Conservation (phyloP, 1,139 yeast genomes). For the Arxiozyma slooffiae region DNA sequence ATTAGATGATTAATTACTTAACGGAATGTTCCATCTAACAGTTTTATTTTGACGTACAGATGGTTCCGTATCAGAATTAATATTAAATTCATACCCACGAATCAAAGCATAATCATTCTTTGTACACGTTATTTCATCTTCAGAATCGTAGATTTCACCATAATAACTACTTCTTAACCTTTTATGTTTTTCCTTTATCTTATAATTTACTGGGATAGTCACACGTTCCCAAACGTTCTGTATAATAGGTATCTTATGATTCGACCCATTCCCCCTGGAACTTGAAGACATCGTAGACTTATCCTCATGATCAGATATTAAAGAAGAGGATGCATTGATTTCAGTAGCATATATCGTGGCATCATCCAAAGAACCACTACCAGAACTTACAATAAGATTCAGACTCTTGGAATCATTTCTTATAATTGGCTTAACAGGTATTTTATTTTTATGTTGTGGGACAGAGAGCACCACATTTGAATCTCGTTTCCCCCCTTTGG, state of each 20-base stretch:
- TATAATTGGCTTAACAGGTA: slow-evolving; percentile 37
- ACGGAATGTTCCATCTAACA: slow-evolving; percentile 41
- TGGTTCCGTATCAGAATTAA: background rate
- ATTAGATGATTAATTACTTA: background rate
- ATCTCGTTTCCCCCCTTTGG: background rate
- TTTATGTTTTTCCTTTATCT: slow-evolving; percentile 11
- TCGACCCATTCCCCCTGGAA: slow-evolving; percentile 26
- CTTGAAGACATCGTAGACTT: background rate
- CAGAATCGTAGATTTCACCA: slow-evolving; percentile 5
- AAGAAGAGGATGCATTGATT: slow-evolving; percentile 41
- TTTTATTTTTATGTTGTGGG: slow-evolving; percentile 27
- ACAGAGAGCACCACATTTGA: background rate
- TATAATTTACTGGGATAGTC: slow-evolving; percentile 14
- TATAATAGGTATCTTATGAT: slow-evolving; percentile 46
- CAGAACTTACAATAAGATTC: slow-evolving; percentile 55
- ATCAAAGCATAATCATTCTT: slow-evolving; percentile 12
- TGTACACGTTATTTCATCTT: background rate
- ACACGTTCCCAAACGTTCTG: slow-evolving; percentile 13
- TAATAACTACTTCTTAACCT: slow-evolving; percentile 7
- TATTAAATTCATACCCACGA: slow-evolving; percentile 12
- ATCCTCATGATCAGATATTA: background rate
- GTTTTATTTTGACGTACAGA: slow-evolving; percentile 5
- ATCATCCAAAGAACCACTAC: slow-evolving; percentile 55
- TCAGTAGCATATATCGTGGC: slow-evolving; percentile 74
- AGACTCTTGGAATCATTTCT: slow-evolving; percentile 33